phyloP scores from a whole-genome alignment of 345 rosid genomes.

The Camelina neglecta region DNA sequence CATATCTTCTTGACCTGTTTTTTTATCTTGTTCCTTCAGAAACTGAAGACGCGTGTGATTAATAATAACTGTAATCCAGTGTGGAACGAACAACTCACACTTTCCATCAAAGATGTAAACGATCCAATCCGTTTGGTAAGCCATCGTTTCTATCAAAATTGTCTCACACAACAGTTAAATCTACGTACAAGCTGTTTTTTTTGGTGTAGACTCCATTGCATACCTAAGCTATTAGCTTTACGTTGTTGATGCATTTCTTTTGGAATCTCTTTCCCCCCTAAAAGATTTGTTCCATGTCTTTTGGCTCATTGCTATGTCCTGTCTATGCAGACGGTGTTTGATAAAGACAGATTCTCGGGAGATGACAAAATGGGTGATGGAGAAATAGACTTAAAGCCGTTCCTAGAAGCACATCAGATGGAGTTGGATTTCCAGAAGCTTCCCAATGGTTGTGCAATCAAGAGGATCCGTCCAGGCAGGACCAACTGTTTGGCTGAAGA shows the following conservation, averaged over 20 bases:
- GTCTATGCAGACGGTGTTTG: constrained; percentile 68
- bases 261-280: not conserved
- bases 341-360: constrained; percentile 68
- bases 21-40: constrained; percentile 49
- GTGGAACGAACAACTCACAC: constrained; percentile 83
- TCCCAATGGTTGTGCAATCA: constrained; percentile 64
- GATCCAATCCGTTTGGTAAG: constrained; percentile 69
- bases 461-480: constrained; percentile 57
- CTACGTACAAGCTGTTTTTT: not conserved
- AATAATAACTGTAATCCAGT: constrained; percentile 74
- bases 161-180: not conserved
- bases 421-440: constrained; percentile 52
- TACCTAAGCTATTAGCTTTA: constrained; percentile 5
- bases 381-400: constrained; percentile 62
- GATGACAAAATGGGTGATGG: constrained; percentile 95
- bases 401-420: constrained; percentile 59
- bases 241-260: constrained; percentile 21
- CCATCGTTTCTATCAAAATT: not conserved
- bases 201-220: not conserved
- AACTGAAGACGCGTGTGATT: constrained; percentile 71
- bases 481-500: constrained; percentile 67
- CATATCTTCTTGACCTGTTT: not conserved
- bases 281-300: not conserved
- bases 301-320: constrained; percentile 26
- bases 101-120: constrained; percentile 58